phyloP scores from a whole-genome alignment of 1,284 basidiomycete species.

The Cryptococcus floricola region DNA sequence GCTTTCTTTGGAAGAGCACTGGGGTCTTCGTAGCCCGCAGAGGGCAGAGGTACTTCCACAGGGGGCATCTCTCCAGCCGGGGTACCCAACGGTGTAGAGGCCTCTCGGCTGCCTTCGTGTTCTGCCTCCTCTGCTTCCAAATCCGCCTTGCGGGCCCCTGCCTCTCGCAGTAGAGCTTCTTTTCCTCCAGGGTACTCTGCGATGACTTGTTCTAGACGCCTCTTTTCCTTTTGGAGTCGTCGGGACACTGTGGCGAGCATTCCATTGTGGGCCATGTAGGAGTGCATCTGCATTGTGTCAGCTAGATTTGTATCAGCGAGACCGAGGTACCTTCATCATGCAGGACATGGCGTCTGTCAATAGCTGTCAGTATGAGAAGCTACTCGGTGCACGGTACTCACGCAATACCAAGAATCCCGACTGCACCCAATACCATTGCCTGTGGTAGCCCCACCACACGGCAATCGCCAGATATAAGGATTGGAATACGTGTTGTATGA shows the following conservation, averaged over 20 bases:
- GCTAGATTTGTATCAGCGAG: background rate
- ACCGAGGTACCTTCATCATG: slow-evolving; percentile 44
- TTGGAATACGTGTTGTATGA: slow-evolving; percentile 76
- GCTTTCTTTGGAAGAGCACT: slow-evolving; percentile 3
- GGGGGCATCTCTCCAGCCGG: slow-evolving; percentile 50
- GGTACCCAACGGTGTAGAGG: slow-evolving; percentile 53
- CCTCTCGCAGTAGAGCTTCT: slow-evolving; percentile 37
- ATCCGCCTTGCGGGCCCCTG: slow-evolving; percentile 23
- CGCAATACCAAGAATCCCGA: slow-evolving; percentile 91
- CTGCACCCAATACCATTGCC: slow-evolving; percentile 97
- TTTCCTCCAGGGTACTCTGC: slow-evolving; percentile 35
- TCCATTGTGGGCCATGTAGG: slow-evolving; percentile 86
- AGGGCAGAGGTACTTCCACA: slow-evolving; percentile 1
- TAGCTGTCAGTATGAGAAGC: slow-evolving; percentile 2
- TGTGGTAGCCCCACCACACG: slow-evolving; percentile 55
- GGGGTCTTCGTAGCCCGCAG: slow-evolving; percentile 13
- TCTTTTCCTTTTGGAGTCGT: slow-evolving; percentile 36
- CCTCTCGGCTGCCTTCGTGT: slow-evolving; percentile 15
- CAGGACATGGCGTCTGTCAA: slow-evolving; percentile 41
- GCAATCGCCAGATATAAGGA: slow-evolving; percentile 63
- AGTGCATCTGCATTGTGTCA: slow-evolving; percentile 61
- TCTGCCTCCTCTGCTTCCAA: slow-evolving; percentile 37
- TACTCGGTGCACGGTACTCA: slow-evolving; percentile 20
- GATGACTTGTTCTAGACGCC: slow-evolving; percentile 33
- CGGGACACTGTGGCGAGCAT: slow-evolving; percentile 62